phyloP scores from a whole-genome alignment of 768 basidiomycete genomes.

The Galerina marginata region DNA sequence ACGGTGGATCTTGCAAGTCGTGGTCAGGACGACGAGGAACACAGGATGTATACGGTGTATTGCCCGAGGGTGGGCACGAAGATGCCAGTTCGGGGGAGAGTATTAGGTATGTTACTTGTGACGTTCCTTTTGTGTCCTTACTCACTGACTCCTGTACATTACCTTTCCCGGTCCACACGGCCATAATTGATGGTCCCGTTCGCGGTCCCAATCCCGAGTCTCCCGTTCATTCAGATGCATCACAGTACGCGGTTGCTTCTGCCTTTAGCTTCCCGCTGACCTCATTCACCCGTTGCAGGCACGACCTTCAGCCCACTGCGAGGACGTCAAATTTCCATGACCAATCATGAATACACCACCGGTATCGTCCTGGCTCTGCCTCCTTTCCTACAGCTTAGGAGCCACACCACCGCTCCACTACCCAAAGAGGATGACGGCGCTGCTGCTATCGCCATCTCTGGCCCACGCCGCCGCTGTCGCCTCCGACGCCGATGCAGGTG shows the following conservation, averaged over 20 bases:
- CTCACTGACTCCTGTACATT: neutral
- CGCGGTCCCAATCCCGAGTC: constrained; percentile 33
- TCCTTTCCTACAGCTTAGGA: too few relatives aligned
- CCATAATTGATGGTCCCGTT: constrained; percentile 36
- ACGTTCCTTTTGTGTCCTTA: neutral
- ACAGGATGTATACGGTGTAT: neutral
- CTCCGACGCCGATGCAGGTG: too few relatives aligned
- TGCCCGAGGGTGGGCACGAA: constrained; percentile 3
- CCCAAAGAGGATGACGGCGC: too few relatives aligned
- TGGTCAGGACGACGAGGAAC: constrained; percentile 1
- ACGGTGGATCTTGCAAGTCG: too few relatives aligned
- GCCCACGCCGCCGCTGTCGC: too few relatives aligned
- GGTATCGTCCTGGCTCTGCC: constrained; percentile 49
- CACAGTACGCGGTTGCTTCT: constrained; percentile 34
- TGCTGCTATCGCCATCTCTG: too few relatives aligned
- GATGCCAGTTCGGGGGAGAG: constrained; percentile 16
- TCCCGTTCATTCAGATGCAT: constrained; percentile 28
- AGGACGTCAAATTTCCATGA: constrained; percentile 23
- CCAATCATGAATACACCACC: constrained; percentile 29
- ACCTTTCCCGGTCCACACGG: constrained; percentile 26
- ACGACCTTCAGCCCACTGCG: constrained; percentile 17
- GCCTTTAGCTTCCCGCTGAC: neutral
- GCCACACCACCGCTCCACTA: too few relatives aligned
- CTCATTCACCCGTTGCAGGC: constrained; percentile 8
- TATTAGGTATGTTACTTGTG: constrained; percentile 11